Evolutionary conservation across 441 rosid species (phyloP).

Genomic region (Erodium texanum): DNA sequence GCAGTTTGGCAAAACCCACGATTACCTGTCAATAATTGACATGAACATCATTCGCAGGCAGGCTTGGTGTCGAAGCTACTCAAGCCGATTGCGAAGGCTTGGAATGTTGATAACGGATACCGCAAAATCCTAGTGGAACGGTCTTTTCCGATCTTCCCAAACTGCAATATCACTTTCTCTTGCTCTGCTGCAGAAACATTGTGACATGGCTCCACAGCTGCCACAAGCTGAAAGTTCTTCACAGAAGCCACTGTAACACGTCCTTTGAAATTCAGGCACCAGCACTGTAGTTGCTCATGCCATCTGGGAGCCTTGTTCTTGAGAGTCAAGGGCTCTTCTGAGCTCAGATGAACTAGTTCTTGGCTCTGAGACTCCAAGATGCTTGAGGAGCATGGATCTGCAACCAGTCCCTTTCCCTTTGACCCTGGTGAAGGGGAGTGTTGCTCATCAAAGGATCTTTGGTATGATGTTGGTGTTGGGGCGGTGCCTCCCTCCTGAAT

Average conservation of each 20-base stretch:
- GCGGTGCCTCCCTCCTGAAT: conserved; percentile 14
- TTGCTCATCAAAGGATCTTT: background rate
- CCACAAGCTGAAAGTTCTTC: conserved; percentile 23
- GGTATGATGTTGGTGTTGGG: conserved; percentile 5
- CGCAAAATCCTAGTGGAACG: conserved; percentile 19
- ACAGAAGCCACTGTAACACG: conserved; percentile 24
- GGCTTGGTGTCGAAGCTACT: conserved; percentile 10
- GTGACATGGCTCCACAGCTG: conserved; percentile 12
- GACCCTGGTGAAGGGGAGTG: background rate
- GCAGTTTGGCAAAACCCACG: background rate
- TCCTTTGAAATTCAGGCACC: conserved; percentile 22
- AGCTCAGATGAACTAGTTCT: background rate
- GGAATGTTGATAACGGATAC: conserved; percentile 22
- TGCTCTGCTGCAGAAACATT: background rate
- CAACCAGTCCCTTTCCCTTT: conserved; percentile 9
- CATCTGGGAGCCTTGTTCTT: conserved; percentile 20
- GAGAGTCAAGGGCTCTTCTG: conserved; percentile 11
- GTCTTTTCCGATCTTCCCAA: conserved; percentile 23
- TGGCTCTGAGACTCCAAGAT: conserved; percentile 8
- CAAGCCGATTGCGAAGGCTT: conserved; percentile 19
- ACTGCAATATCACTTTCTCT: conserved; percentile 16
- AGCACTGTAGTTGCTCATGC: conserved; percentile 24
- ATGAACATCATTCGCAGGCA: conserved; percentile 17
- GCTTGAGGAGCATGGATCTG: conserved; percentile 19
- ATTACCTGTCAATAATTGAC: background rate